phyloP scores from a whole-genome alignment of 306 rosid species.

The Corylus heterophylla region DNA sequence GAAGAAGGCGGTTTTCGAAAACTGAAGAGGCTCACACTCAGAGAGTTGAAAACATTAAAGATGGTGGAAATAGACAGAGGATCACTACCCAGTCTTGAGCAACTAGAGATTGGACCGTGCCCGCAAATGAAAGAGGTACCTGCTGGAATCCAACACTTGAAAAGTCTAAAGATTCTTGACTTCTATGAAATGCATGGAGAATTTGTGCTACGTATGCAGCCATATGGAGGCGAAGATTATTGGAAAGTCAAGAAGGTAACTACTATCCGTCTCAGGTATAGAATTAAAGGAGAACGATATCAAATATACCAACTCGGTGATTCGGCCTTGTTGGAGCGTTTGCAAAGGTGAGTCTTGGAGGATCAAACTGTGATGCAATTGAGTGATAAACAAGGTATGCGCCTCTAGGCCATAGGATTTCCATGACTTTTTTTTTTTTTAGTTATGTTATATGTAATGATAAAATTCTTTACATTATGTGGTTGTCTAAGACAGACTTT shows the following conservation, averaged over 20 bases:
- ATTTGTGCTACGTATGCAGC: not conserved
- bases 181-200: not conserved
- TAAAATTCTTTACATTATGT: too few relatives aligned
- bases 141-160: not conserved
- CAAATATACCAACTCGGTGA: not conserved
- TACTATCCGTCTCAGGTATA: not conserved
- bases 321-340: not conserved
- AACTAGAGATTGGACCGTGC: constrained; percentile 1
- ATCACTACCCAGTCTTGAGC: constrained; percentile 7
- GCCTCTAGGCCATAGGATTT: too few relatives aligned
- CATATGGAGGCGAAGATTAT: not conserved
- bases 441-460: too few relatives aligned
- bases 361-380: too few relatives aligned
- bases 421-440: too few relatives aligned
- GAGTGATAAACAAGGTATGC: too few relatives aligned
- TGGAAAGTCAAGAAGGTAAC: not conserved
- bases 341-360: too few relatives aligned
- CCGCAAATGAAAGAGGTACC: constrained; percentile 15
- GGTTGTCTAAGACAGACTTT: too few relatives aligned
- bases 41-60: not conserved
- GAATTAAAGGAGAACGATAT: not conserved
- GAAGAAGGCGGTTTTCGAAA: not conserved
- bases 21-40: not conserved
- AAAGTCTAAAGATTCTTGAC: not conserved
- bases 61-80: not conserved